Base-by-base conservation (phyloP, 108 stramenopile species). In the Pseudonitzschia multiseries region DNA sequence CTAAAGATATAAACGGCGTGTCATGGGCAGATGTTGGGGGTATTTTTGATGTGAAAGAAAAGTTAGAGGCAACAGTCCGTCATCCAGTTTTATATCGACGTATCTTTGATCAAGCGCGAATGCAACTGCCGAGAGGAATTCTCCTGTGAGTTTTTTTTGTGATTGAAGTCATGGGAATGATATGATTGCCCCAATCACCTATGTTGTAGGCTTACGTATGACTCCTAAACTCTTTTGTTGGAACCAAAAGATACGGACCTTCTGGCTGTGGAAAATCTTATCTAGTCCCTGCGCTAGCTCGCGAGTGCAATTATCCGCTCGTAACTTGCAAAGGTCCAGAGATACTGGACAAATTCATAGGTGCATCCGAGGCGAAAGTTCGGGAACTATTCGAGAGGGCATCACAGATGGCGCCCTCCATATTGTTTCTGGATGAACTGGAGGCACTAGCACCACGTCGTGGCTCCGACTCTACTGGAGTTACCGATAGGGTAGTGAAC, bases 401-500 rank as follows among this genome's bases (percentile, higher is more conserved):
- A 1, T 60, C 79, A 13, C 77, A 86, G n/a, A 91, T 94, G 29
- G 90, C 95, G 22, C 98, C 98, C 9, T 90, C 92, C 13, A 79
- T 99, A 33, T 70, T 99, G 33, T 98, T 99, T 75, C 90, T 99
- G 36, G 98, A 99, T 61, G 97, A 99, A 70, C 87, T 99, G 70
- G 98, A 99, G 46, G 84, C 96, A 2, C 68, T 99, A 59, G 97
- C 96, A 22, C 97, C 97, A 27, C 86, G 88, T 29, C 86, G 97
- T 62, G 98, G 97, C 57, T 94, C 93, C 4, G 97, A 99, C 69
- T 83, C 92, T 57, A 97, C 96, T 29, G 98, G 98, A 31, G 93
- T 99, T n/a, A 98, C 97, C 3, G 98, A 99, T 75, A 79, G 98
- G 8, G 97, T 99, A 29, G 98, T 99, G 36, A 99, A 99, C 74